A percentile compares a stretch with the other conserved stretches of the same genome.
Evolutionary conservation across 148 eudicot genomes (phyloP).

Genomic region (Arctostaphylos glauca): DNA sequence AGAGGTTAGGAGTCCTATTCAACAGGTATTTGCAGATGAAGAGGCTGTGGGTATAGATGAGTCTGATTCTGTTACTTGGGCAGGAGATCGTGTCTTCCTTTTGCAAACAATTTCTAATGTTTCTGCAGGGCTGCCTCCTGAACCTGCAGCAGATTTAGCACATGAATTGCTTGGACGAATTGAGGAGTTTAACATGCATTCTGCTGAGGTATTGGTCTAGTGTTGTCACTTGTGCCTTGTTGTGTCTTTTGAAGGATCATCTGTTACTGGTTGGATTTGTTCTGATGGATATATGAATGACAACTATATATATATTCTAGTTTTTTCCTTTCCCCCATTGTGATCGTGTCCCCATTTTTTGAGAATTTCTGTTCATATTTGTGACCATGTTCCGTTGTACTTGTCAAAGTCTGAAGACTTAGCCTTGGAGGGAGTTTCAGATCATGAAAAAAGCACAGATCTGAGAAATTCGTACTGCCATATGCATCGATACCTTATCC

Average conservation of each 20-base stretch:
- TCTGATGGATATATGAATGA: neutral
- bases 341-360: neutral
- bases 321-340: neutral
- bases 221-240: neutral
- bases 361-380: neutral
- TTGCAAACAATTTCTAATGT: slow-evolving; percentile 91
- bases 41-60: slow-evolving; percentile 33
- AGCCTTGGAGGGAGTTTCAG: neutral
- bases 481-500: neutral
- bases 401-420: neutral
- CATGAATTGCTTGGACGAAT: slow-evolving; percentile 74
- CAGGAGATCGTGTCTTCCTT: slow-evolving; percentile 80
- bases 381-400: neutral
- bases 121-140: slow-evolving; percentile 77
- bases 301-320: neutral
- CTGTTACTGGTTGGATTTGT: neutral
- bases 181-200: slow-evolving; percentile 82
- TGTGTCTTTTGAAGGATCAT: neutral
- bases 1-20: slow-evolving; percentile 30
- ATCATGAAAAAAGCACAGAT: neutral
- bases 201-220: slow-evolving; percentile 65
- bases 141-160: slow-evolving; percentile 95
- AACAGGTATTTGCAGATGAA: slow-evolving; percentile 30
- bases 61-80: slow-evolving; percentile 69
- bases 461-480: neutral